Evolutionary conservation across 1,139 yeast species (phyloP).

Genomic region (Debaryomyces singareniensis): DNA sequence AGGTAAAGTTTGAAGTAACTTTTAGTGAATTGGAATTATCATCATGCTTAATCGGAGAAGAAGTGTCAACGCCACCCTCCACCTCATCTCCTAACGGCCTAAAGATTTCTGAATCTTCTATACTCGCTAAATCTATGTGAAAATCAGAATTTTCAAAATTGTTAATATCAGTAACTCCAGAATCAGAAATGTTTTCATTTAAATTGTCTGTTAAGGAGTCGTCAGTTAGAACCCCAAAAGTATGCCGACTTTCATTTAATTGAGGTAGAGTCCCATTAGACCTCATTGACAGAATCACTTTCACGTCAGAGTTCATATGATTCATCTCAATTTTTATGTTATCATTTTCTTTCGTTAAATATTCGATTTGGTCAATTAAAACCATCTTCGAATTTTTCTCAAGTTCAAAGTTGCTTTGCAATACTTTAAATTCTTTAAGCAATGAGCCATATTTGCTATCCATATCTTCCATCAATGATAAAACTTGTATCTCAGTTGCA

Average conservation of each 20-base stretch:
- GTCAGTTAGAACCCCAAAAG: slow-evolving; percentile 19
- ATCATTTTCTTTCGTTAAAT: slow-evolving; percentile 35
- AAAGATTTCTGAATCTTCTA: slow-evolving; percentile 13
- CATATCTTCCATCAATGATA: slow-evolving; percentile 8
- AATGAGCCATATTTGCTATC: slow-evolving; percentile 24
- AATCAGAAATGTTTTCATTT: too few species aligned
- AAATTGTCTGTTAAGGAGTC: slow-evolving; percentile 12
- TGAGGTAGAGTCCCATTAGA: not conserved
- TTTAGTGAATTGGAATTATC: not conserved
- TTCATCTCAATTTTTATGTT: slow-evolving; percentile 12
- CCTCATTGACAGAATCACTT: not conserved
- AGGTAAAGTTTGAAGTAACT: not conserved
- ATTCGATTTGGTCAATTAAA: slow-evolving; percentile 51
- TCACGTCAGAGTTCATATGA: not conserved
- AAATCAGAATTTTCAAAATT: not conserved
- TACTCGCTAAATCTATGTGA: not conserved
- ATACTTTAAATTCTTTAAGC: slow-evolving; percentile 30
- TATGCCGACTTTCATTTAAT: slow-evolving; percentile 12
- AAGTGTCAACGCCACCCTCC: slow-evolving; percentile 10
- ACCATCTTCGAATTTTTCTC: slow-evolving; percentile 46
- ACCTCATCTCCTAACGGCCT: slow-evolving; percentile 17
- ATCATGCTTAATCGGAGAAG: slow-evolving; percentile 21
- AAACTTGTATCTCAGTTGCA: slow-evolving; percentile 8
- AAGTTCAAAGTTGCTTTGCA: slow-evolving; percentile 37
- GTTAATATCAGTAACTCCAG: too few species aligned